Evolutionary conservation across 139 green algal genomes (phyloP).

Genomic region (Eudorina sp.): DNA sequence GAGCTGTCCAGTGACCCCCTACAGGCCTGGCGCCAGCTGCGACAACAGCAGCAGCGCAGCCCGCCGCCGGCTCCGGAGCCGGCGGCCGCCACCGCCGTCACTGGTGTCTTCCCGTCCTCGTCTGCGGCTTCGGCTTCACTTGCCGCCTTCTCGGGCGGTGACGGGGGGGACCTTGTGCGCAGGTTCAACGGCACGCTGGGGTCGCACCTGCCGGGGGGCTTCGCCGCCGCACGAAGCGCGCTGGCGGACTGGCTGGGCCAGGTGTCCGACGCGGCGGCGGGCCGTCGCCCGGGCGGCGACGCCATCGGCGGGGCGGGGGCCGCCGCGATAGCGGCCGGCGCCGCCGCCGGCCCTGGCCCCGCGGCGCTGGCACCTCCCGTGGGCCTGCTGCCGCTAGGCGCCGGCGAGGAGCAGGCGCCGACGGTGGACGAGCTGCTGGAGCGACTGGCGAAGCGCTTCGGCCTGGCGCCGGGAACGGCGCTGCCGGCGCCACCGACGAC

Average conservation of each 20-base stretch:
- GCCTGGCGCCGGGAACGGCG: constrained; percentile 16
- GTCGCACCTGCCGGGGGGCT: not conserved
- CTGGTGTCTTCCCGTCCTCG: not conserved
- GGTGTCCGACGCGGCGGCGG: not conserved
- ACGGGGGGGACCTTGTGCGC: not conserved
- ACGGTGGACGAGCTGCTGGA: constrained; percentile 26
- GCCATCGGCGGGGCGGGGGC: not conserved
- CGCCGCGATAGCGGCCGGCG: not conserved
- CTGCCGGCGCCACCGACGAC: not conserved
- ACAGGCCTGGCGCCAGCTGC: constrained; percentile 10
- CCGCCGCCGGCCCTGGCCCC: not conserved
- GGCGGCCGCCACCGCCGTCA: not conserved
- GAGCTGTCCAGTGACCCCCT: not conserved
- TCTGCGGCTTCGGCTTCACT: not conserved
- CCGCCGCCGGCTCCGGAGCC: not conserved
- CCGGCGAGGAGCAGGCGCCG: not conserved
- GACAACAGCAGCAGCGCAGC: constrained; percentile 10
- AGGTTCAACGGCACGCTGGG: not conserved
- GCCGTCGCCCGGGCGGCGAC: not conserved
- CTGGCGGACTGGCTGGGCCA: constrained; percentile 5
- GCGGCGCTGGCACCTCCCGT: not conserved
- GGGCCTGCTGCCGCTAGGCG: not conserved
- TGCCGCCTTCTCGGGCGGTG: not conserved
- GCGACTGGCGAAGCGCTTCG: constrained; percentile 16
- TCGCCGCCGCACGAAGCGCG: not conserved